A percentile compares a stretch with the other conserved stretches of the same genome.
Evolutionary conservation across 768 basidiomycete species (phyloP).

Genomic region (Amyloporia xantha): DNA sequence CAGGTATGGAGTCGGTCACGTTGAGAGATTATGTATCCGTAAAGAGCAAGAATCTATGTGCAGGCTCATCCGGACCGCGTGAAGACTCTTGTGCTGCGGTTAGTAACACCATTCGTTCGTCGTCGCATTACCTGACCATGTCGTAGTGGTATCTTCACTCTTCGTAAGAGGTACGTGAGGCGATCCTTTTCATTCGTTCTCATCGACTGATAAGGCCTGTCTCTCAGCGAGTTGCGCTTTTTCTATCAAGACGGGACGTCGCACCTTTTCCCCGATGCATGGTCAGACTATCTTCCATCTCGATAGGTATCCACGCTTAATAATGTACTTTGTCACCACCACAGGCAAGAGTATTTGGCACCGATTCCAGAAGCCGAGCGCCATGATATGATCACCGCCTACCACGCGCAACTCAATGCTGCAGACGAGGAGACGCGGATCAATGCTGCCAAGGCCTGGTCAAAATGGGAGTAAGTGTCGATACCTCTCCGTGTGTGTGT

Average conservation of each 20-base stretch:
- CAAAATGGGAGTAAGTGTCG: constrained; percentile 78
- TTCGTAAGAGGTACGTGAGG: constrained; percentile 61
- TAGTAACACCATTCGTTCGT: constrained; percentile 8
- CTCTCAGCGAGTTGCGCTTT: constrained; percentile 67
- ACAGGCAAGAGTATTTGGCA: constrained; percentile 77
- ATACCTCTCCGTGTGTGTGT: background rate
- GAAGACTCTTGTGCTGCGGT: constrained; percentile 74
- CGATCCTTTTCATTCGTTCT: background rate
- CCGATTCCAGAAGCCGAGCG: constrained; percentile 78
- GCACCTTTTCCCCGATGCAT: constrained; percentile 83
- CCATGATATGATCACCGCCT: constrained; percentile 76
- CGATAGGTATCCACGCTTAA: too few species aligned
- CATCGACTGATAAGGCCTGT: background rate
- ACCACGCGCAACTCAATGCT: constrained; percentile 73
- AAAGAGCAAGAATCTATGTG: background rate
- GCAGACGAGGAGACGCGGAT: constrained; percentile 58
- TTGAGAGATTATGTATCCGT: constrained; percentile 1
- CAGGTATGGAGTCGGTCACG: constrained; percentile 40
- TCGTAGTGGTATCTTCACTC: constrained; percentile 89
- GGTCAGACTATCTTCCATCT: constrained; percentile 39
- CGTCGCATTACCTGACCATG: background rate
- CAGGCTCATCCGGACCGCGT: constrained; percentile 80
- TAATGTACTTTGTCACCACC: background rate
- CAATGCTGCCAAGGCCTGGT: constrained; percentile 77
- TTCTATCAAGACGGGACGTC: constrained; percentile 88